These are phyloP conservation scores for Phaeosphaeria sp. DNA, from an alignment of 2,329 filamentous ascomycete genomes.

Conservation along the genomic window DNA sequence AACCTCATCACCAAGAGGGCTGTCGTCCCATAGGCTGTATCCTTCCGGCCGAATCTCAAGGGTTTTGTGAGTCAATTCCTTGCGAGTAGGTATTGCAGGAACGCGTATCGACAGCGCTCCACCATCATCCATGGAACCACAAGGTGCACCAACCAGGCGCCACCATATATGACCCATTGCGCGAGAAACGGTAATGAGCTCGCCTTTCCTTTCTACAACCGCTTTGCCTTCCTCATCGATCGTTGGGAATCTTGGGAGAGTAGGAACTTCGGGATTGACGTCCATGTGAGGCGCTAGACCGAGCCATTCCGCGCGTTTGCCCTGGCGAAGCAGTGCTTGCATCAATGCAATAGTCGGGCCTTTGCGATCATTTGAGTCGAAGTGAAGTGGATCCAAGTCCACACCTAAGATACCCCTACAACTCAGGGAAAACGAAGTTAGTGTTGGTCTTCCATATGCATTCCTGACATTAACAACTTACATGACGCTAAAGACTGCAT, in stretches of 20 bases:
- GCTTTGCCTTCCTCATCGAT: background rate
- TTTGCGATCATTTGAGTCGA: conserved; percentile 2
- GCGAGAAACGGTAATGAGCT: background rate
- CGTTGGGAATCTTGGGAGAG: conserved; percentile 6
- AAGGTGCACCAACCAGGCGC: conserved; percentile 1
- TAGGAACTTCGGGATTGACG: conserved; percentile 6
- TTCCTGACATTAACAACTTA: no score
- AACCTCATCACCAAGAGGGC: background rate
- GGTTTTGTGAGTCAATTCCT: background rate
- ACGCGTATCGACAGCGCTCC: conserved; percentile 1
- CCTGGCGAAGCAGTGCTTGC: conserved; percentile 4
- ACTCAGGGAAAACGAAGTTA: no score
- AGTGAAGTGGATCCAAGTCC: conserved; percentile 12
- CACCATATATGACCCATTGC: conserved; percentile 3
- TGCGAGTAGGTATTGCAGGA: background rate
- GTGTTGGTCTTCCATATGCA: no score
- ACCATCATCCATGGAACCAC: conserved; percentile 3
- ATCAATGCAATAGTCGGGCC: conserved; percentile 12
- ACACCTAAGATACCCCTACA: conserved; percentile 17
- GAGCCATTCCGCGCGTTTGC: conserved; percentile 9
- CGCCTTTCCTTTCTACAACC: background rate
- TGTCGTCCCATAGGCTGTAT: background rate
- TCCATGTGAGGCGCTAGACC: conserved; percentile 7
- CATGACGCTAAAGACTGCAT: conserved; percentile 26
- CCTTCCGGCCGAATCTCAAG: background rate